phyloP scores from a whole-genome alignment of 2,329 filamentous ascomycete genomes.

The Cladosporium sp. region DNA sequence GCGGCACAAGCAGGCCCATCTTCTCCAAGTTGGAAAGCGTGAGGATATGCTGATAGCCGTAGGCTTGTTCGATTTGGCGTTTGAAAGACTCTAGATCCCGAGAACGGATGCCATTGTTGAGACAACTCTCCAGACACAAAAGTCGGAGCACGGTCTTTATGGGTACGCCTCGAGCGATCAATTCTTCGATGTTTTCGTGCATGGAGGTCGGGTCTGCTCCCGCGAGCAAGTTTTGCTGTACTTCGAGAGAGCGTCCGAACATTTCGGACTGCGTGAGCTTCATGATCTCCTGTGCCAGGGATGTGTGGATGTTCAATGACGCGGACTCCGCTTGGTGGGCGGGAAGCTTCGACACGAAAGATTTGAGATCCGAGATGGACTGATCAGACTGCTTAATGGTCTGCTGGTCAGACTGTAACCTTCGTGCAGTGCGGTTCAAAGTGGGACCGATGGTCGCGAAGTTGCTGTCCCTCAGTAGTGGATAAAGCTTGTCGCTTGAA shows the following conservation, averaged over 20 bases:
- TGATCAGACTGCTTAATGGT: slow-evolving; percentile 74
- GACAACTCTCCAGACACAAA: slow-evolving; percentile 85
- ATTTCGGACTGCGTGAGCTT: slow-evolving; percentile 85
- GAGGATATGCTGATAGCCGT: slow-evolving; percentile 90
- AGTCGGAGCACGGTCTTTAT: slow-evolving; percentile 77
- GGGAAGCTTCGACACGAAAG: slow-evolving; percentile 91
- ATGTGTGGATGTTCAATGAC: slow-evolving; percentile 86
- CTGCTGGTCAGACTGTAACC: slow-evolving; percentile 83
- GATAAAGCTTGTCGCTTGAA: slow-evolving; percentile 82
- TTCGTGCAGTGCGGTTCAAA: slow-evolving; percentile 84
- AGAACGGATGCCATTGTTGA: slow-evolving; percentile 80
- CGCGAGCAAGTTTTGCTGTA: slow-evolving; percentile 91
- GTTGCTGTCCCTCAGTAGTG: slow-evolving; percentile 83
- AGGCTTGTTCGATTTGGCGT: slow-evolving; percentile 81
- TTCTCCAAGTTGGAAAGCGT: slow-evolving; percentile 87
- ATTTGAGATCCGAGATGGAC: slow-evolving; percentile 83
- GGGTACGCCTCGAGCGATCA: slow-evolving; percentile 84
- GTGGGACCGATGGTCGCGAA: slow-evolving; percentile 89
- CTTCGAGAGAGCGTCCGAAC: slow-evolving; percentile 83
- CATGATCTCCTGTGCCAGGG: slow-evolving; percentile 90
- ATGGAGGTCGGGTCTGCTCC: slow-evolving; percentile 85
- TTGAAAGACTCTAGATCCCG: slow-evolving; percentile 89
- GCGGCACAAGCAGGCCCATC: slow-evolving; percentile 76
- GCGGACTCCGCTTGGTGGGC: slow-evolving; percentile 91
- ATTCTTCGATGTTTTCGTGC: slow-evolving; percentile 85